These are phyloP conservation scores for Paramecium caudatum DNA, from an alignment of 73 alveolate species.

Conservation along the genomic window DNA sequence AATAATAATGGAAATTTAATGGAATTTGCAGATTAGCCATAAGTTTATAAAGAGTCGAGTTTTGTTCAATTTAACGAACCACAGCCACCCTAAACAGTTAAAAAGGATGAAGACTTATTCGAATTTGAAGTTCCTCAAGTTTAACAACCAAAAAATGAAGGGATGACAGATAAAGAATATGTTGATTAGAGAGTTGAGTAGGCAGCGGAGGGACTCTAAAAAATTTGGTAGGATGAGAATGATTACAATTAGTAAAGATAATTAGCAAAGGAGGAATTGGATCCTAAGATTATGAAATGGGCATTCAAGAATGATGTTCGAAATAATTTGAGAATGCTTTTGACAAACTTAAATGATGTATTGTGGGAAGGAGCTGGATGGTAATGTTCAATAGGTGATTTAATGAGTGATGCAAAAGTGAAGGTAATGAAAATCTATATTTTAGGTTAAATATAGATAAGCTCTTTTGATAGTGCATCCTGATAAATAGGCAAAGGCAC, in stretches of 20 bases:
- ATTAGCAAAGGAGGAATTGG: slow-evolving; percentile 29
- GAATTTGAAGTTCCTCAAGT: neutral
- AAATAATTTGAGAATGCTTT: slow-evolving; percentile 33
- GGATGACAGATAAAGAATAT: slow-evolving; percentile 17
- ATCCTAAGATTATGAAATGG: slow-evolving; percentile 49
- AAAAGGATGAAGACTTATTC: neutral
- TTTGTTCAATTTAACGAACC: no score
- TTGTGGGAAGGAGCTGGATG: slow-evolving; percentile 56
- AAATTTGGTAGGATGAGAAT: slow-evolving; percentile 3
- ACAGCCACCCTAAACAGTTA: neutral
- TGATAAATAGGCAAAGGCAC: slow-evolving; percentile 9
- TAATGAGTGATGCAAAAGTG: slow-evolving; percentile 50
- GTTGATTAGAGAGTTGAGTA: slow-evolving; percentile 35
- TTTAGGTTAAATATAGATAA: slow-evolving; percentile 16
- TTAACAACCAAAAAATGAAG: neutral
- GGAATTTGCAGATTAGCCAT: no score
- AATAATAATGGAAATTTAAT: no score
- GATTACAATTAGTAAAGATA: slow-evolving; percentile 30
- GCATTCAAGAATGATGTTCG: slow-evolving; percentile 49
- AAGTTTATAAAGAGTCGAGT: no score
- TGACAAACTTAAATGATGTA: slow-evolving; percentile 16
- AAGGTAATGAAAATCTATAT: neutral
- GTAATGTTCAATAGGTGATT: slow-evolving; percentile 68
- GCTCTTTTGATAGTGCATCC: slow-evolving; percentile 62
- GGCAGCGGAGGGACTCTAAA: neutral